Evolutionary conservation across 2,329 filamentous ascomycete genomes (phyloP).

Genomic region (Mariannaea elegans): DNA sequence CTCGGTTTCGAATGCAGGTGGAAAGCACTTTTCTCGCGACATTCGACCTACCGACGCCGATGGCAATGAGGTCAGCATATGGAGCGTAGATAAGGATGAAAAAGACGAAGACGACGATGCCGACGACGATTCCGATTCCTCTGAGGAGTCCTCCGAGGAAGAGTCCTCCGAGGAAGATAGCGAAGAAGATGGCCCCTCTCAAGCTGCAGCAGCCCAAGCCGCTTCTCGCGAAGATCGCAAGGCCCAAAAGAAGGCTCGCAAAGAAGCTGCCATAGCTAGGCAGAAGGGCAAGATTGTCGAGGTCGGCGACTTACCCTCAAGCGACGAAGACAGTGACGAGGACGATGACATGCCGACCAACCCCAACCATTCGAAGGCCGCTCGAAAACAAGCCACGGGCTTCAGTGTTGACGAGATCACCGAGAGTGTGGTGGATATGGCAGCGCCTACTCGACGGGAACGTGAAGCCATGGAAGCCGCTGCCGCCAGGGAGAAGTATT

Average conservation of each 20-base stretch:
- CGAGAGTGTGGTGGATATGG: conserved; percentile 64
- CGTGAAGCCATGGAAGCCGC: conserved; percentile 83
- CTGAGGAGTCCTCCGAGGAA: conserved; percentile 60
- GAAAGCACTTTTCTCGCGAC: conserved; percentile 94
- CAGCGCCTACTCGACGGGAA: conserved; percentile 60
- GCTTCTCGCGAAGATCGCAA: conserved; percentile 85
- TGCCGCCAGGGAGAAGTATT: conserved; percentile 88
- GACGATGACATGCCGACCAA: conserved; percentile 80
- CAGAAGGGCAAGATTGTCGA: conserved; percentile 76
- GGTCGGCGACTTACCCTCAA: conserved; percentile 86
- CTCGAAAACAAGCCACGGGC: conserved; percentile 63
- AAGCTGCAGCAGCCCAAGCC: conserved; percentile 54
- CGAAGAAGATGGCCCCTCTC: conserved; percentile 54
- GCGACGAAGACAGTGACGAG: conserved; percentile 71
- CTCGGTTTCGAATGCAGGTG: conserved; percentile 63
- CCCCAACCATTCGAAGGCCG: conserved; percentile 87
- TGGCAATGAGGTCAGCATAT: conserved; percentile 89
- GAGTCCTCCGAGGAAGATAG: conserved; percentile 61
- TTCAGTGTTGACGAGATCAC: conserved; percentile 58
- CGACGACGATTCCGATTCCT: conserved; percentile 60
- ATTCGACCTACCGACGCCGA: conserved; percentile 88
- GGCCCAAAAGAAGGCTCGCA: conserved; percentile 87
- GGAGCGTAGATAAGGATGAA: conserved; percentile 68
- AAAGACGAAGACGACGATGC: conserved; percentile 61
- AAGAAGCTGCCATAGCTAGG: conserved; percentile 85